Percentiles rank a stretch among this genome's conserved stretches.
Evolutionary conservation across 768 basidiomycete species (phyloP).

Genomic region (Boletellus ananiceps): DNA sequence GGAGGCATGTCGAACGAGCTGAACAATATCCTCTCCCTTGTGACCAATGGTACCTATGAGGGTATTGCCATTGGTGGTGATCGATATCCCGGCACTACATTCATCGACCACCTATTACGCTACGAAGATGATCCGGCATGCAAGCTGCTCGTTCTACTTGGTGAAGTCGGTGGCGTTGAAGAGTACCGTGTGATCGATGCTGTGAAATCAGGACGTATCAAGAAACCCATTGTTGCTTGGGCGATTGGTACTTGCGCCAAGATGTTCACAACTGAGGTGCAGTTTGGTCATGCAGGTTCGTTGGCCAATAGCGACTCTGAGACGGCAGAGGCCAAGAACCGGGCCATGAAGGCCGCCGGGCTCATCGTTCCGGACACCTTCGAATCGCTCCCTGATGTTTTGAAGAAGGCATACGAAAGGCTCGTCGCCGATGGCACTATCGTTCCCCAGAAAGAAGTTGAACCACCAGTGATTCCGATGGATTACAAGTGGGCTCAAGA

Average conservation of each 20-base stretch:
- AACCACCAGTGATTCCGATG: conserved; percentile 98
- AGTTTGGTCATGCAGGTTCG: conserved; percentile 97
- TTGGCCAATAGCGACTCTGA: conserved; percentile 98
- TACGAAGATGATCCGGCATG: conserved; percentile 96
- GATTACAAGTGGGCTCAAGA: conserved; percentile 99
- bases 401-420: conserved; percentile 79
- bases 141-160: conserved; percentile 98
- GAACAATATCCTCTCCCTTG: conserved; percentile 97
- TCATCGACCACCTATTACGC: conserved; percentile 97
- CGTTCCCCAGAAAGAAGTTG: conserved; percentile 67
- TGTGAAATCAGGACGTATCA: conserved; percentile 89
- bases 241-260: conserved; percentile 99
- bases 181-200: conserved; percentile 99
- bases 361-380: conserved; percentile 98
- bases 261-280: conserved; percentile 99
- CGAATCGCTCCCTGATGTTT: conserved; percentile 85
- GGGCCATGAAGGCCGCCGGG: conserved; percentile 88
- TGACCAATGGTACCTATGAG: conserved; percentile 98
- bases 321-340: conserved; percentile 98
- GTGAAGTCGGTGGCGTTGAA: conserved; percentile 98
- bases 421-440: conserved; percentile 72
- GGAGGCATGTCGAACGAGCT: conserved; percentile 99
- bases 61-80: conserved; percentile 99
- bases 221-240: conserved; percentile 99
- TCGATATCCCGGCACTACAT: conserved; percentile 96